These are phyloP conservation scores for Nothophoma quercina DNA, from an alignment of 2,329 filamentous ascomycete species.

Conservation along the genomic window DNA sequence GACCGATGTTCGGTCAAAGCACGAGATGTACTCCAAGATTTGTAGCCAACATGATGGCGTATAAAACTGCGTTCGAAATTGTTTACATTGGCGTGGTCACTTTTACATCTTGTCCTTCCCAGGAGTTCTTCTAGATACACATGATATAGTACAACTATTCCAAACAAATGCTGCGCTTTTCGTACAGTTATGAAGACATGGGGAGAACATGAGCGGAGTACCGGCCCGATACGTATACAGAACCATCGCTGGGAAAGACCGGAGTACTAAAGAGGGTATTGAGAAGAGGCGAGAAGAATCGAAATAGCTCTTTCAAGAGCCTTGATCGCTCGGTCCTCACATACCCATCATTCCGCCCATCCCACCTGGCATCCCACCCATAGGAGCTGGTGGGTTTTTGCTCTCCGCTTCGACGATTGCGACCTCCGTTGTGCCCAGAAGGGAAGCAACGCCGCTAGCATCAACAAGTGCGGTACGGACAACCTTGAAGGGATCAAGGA, in stretches of 20 bases:
- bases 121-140: conserved; percentile 41
- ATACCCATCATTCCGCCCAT: conserved; percentile 67
- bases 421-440: conserved; percentile 97
- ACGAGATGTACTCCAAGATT: no score
- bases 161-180: conserved; percentile 47
- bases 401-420: conserved; percentile 93
- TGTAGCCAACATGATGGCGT: background rate
- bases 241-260: conserved; percentile 42
- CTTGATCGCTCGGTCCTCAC: conserved; percentile 58
- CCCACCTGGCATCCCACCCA: conserved; percentile 18
- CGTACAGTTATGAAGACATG: conserved; percentile 35
- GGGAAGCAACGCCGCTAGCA: conserved; percentile 92
- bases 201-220: conserved; percentile 48
- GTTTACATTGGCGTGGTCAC: conserved; percentile 40
- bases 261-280: conserved; percentile 45
- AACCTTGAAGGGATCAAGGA: conserved; percentile 99
- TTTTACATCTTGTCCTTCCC: conserved; percentile 44
- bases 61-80: conserved; percentile 18
- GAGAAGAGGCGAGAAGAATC: conserved; percentile 39
- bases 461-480: conserved; percentile 95
- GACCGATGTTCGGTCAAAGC: no score
- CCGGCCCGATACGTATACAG: conserved; percentile 46
- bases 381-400: conserved; percentile 63
- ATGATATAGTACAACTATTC: conserved; percentile 47
- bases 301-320: conserved; percentile 11